Base-by-base conservation (phyloP, 257 asterid species). In the Cinchona pubescens region DNA sequence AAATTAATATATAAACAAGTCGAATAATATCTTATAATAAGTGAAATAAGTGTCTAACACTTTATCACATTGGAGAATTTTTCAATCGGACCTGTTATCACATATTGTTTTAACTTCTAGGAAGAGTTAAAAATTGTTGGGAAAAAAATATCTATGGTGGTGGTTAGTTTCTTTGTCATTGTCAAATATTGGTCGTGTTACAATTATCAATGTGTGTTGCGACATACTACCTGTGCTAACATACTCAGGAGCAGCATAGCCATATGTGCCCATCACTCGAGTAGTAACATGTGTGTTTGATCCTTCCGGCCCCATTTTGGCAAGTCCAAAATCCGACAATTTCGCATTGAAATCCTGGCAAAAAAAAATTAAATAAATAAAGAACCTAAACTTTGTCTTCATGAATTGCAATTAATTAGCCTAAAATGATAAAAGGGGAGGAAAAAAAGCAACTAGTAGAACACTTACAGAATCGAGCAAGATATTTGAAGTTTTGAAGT, bases 271-370 rank as follows among this genome's bases (percentile, higher is more conserved):
- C 97, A 94, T 89, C 15, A 94, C 98, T 40, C 97, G 85, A 62
- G 98, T 94, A 3, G 96, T 91, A 9, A 94, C 98, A 56, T 94
- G 98, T 3, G 98, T 87, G 72, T 94, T 87, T 63, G 98, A 94
- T 72, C 97, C 97, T 78, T 94, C 97, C 0, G 98, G 98, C 1
- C 98, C 98, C 98, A 94, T 91, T 80, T 80, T 89, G 19, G 98
- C 98, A 0, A 94, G 91, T 43, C 98, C 97, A 30, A 94, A 94
- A 79, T 94, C 96, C 3, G 98, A 94, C 43, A 94, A 71, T 79
- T 94, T 94, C 25, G 97, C 96, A 62, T 90, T 94, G 86, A 91
- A 91, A 29, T 91, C 97, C 98, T 94, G 40, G 9, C 10, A 60
- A 72, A 71, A 73, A 0, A 43, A 18, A 19, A 49, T n/a, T n/a